Evolutionary conservation across 257 asterid genomes (phyloP).

Genomic region (Nicotiana benthamiana): DNA sequence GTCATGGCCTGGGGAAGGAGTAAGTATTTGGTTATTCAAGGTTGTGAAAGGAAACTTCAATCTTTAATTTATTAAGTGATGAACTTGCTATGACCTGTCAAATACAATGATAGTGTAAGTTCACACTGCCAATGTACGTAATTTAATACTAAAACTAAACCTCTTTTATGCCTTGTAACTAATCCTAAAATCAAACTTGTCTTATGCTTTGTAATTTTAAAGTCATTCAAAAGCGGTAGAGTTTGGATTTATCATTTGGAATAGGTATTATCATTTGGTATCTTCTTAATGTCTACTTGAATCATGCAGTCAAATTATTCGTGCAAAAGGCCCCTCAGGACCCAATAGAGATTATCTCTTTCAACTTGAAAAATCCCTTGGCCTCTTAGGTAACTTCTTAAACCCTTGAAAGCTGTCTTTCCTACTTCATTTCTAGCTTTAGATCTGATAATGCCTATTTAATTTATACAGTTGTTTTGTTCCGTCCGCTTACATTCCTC

Average conservation of each 20-base stretch:
- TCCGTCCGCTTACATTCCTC: not conserved
- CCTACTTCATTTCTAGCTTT: not conserved
- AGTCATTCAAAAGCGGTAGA: not conserved
- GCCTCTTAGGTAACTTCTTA: conserved; percentile 41
- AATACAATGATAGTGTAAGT: too few relatives aligned
- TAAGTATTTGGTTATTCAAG: not conserved
- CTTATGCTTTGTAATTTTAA: not conserved
- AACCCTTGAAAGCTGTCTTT: not conserved
- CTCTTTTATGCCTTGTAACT: not conserved
- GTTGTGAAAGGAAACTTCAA: not conserved
- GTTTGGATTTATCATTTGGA: not conserved
- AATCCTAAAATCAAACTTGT: not conserved
- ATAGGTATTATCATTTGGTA: not conserved
- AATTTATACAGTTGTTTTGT: not conserved
- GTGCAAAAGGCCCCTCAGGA: conserved; percentile 96
- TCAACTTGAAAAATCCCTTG: conserved; percentile 77
- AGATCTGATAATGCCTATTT: not conserved
- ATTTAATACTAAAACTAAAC: not conserved
- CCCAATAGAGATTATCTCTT: conserved; percentile 91
- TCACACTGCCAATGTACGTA: not conserved
- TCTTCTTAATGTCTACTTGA: not conserved
- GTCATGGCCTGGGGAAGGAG: not conserved
- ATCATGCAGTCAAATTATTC: conserved; percentile 66
- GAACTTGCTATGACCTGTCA: not conserved
- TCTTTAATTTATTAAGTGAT: not conserved